These are phyloP conservation scores for Senecio squalidus DNA, from an alignment of 140 eudicot genomes.

Conservation along the genomic window DNA sequence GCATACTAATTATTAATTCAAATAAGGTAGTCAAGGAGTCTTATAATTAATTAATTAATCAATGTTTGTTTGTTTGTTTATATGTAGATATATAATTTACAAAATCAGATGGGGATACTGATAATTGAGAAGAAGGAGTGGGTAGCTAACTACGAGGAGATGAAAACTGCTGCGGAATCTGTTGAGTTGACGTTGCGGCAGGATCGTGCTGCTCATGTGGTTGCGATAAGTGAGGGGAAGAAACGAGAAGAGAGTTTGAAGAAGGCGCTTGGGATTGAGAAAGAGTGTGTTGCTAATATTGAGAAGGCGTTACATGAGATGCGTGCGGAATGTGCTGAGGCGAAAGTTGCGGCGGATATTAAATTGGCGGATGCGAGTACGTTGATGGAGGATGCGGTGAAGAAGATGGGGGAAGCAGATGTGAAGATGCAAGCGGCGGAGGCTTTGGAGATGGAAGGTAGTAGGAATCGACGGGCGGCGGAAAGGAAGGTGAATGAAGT, in stretches of 20 bases:
- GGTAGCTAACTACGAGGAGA: constrained; percentile 65
- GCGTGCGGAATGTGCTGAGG: constrained; percentile 88
- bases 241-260: constrained; percentile 69
- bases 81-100: constrained; percentile 71
- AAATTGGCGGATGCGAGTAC: constrained; percentile 66
- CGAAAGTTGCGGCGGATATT: constrained; percentile 74
- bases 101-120: constrained; percentile 90
- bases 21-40: too few species aligned
- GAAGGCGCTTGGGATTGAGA: constrained; percentile 85
- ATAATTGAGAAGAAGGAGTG: constrained; percentile 82
- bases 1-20: too few species aligned
- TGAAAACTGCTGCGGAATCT: constrained; percentile 53
- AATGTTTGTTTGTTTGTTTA: not conserved
- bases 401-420: constrained; percentile 57
- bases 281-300: constrained; percentile 82
- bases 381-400: constrained; percentile 76
- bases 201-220: constrained; percentile 41
- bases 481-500: constrained; percentile 86
- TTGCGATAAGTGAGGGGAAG: constrained; percentile 60
- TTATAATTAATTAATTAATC: too few species aligned
- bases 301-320: constrained; percentile 93
- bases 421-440: constrained; percentile 63
- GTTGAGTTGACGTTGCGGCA: constrained; percentile 52
- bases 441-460: constrained; percentile 67
- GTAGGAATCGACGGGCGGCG: constrained; percentile 58